Base-by-base conservation (phyloP, 2,329 filamentous ascomycete species). In the Pseudogymnoascus sp. region DNA sequence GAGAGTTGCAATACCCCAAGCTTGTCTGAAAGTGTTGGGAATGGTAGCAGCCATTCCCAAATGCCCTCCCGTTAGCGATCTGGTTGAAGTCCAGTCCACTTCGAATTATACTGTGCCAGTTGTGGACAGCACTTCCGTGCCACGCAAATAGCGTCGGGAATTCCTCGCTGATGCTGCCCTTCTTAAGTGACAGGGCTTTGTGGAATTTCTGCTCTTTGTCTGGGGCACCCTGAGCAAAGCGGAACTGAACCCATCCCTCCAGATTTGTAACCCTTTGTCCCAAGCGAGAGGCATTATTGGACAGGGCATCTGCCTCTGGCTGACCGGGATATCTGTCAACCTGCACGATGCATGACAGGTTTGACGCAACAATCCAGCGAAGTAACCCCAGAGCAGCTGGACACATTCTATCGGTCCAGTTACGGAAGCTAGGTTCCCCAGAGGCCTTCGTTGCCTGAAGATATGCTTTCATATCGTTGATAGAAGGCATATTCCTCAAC, bases 61-160 rank as follows among this genome's bases (percentile, higher is more conserved):
- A 91, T 1, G 87, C 78, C 65, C 93, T 84, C 0, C 92, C 93
- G 72, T 93, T 76, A 0, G 73, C 44, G 0, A 78, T 75, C 0
- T 82, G 74, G 4, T 84, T 82, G 75, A 87, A 96, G 72, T 96
- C 84, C 5, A 97, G 78, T 0, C 93, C 92, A 65, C 89, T 85
- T 34, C 92, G 85, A 66, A 96, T 85, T 69, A 97, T 96, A 69
- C 88, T 89, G 74, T 97, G 93, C 93, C 93, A 96, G 70, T 96
- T 96, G 2, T 74, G 67, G 2, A 96, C 67, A 0, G 77, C 73
- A 70, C 90, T 96, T 5, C 92, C 93, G 73, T 97, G 93, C 87
- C 89, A 96, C 0, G 90, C 91, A 70, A 96, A 91, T 1, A 96
- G 74, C 0, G 90, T 93, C 0, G 89, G 89, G 40, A 64, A n/a